phyloP scores from a whole-genome alignment of 78 protist genomes.

The Polysphondylium violaceum region DNA sequence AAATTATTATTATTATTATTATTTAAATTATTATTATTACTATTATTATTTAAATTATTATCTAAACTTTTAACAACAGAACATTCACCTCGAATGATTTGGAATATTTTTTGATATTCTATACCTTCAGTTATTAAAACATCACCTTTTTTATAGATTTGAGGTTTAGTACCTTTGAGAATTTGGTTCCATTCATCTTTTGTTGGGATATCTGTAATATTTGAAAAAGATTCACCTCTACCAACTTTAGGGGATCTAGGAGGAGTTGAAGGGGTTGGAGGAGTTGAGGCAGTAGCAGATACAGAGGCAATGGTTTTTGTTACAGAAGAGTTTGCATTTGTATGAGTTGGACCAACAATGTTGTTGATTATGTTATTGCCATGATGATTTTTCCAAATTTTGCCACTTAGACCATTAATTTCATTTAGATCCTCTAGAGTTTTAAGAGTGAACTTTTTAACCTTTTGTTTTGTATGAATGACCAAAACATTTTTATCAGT shows the following conservation, averaged over 20 bases:
- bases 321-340: not conserved
- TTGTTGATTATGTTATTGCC: not conserved
- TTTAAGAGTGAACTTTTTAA: conserved; percentile 38
- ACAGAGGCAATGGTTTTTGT: not conserved
- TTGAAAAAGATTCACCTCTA: conserved; percentile 57
- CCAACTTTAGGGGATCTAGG: conserved; percentile 66
- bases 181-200: conserved; percentile 76
- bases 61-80: conserved; percentile 56
- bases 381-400: conserved; percentile 60
- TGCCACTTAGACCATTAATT: not conserved
- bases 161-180: conserved; percentile 74
- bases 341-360: not conserved
- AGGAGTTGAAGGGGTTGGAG: conserved; percentile 47
- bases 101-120: conserved; percentile 77
- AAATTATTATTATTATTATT: not conserved
- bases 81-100: conserved; percentile 79
- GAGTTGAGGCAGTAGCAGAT: conserved; percentile 18
- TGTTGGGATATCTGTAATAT: conserved; percentile 49
- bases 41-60: not conserved
- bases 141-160: conserved; percentile 58
- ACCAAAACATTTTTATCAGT: conserved; percentile 29
- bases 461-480: conserved; percentile 4
- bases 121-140: conserved; percentile 61
- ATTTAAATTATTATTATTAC: not conserved
- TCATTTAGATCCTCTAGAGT: conserved; percentile 36